Conservation (phyloP, 345 rosid species). For the Populus euphratica region DNA sequence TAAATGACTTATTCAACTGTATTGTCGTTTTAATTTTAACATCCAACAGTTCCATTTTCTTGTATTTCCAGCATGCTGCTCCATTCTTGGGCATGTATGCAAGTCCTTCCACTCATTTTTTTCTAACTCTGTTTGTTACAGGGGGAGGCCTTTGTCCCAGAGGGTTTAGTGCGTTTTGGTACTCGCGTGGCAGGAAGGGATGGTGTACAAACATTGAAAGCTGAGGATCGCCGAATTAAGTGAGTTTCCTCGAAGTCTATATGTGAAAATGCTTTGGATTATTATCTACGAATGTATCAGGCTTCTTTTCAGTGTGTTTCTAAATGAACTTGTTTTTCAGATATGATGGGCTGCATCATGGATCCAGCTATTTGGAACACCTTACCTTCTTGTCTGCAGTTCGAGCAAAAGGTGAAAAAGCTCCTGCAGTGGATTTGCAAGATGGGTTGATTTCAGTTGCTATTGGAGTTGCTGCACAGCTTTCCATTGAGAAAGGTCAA, state of each 20-base stretch:
- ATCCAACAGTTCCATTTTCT: background rate
- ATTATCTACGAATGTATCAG: background rate
- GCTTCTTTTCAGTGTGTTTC: background rate
- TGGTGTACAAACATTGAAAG: constrained; percentile 56
- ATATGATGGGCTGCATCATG: constrained; percentile 87
- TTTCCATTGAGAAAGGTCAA: constrained; percentile 68
- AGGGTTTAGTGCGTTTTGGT: constrained; percentile 66
- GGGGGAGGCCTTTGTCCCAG: constrained; percentile 98
- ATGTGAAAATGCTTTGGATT: background rate
- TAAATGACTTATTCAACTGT: background rate
- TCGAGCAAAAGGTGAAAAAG: constrained; percentile 41
- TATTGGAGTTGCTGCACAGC: constrained; percentile 95
- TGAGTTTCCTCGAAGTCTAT: constrained; percentile 20
- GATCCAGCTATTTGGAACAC: constrained; percentile 94
- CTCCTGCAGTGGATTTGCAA: constrained; percentile 66
- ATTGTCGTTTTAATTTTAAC: background rate
- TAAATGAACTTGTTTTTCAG: constrained; percentile 30
- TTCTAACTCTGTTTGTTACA: constrained; percentile 20
- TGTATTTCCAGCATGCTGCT: background rate
- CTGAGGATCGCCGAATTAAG: constrained; percentile 69
- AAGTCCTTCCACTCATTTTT: background rate
- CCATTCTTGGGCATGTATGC: background rate
- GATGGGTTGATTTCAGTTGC: constrained; percentile 94
- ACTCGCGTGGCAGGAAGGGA: constrained; percentile 62
- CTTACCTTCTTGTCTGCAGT: constrained; percentile 64